A percentile compares a stretch with the other conserved stretches of the same genome.
phyloP scores from a whole-genome alignment of 2,329 filamentous ascomycete genomes.

The Nigrograna mackinnonii region DNA sequence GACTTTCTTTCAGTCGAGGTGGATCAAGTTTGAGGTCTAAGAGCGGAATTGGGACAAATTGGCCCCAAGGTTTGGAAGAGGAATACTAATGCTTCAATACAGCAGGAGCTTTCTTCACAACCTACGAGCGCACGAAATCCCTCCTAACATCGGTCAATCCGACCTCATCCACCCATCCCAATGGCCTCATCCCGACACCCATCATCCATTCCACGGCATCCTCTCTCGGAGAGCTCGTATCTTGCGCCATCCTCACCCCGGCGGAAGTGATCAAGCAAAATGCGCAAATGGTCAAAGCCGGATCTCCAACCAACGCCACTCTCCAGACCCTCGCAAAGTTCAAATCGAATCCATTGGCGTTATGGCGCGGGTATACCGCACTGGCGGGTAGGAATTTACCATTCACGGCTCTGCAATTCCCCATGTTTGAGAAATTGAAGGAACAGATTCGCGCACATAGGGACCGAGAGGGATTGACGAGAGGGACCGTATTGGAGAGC shows the following conservation, averaged over 20 bases:
- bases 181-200: constrained; percentile 63
- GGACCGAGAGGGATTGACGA: constrained; percentile 39
- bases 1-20: too few species aligned
- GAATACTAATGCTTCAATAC: constrained; percentile 1
- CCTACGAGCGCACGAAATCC: constrained; percentile 78
- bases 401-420: constrained; percentile 87
- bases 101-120: constrained; percentile 89
- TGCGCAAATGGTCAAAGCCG: constrained; percentile 72
- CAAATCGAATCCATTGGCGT: constrained; percentile 56
- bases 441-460: constrained; percentile 53
- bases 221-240: constrained; percentile 77
- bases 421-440: constrained; percentile 77
- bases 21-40: too few species aligned
- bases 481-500: constrained; percentile 62
- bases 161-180: constrained; percentile 21
- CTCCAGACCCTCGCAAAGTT: constrained; percentile 62
- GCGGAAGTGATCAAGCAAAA: constrained; percentile 94
- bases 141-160: constrained; percentile 59
- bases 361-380: constrained; percentile 76
- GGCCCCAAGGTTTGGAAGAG: background rate
- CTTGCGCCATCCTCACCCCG: constrained; percentile 83
- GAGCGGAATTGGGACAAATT: too few species aligned
- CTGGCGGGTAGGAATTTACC: constrained; percentile 82
- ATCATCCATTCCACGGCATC: constrained; percentile 75
- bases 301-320: constrained; percentile 51